Evolutionary conservation across 2,329 filamentous ascomycete species (phyloP), one percentile per base, ranked within the genome.

Genomic region (Lomentospora prolificans): DNA sequence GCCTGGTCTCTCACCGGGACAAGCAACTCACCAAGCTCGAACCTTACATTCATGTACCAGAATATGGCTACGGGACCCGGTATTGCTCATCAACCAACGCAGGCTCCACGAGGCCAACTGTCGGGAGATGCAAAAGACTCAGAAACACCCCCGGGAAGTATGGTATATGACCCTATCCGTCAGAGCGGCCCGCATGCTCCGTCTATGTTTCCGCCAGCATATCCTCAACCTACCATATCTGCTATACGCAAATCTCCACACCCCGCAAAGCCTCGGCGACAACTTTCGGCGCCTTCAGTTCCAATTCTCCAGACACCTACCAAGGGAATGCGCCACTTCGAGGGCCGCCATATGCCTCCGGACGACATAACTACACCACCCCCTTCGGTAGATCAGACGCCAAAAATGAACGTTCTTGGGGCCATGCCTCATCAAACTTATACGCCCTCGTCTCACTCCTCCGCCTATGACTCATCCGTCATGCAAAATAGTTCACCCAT

Each of bases 1-100:
- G 90, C 89, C 1, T 95, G 88, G 86, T 90, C 89, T 6, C 72
- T 95, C n/a, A 90, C 90, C 0, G 90, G 90, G 12, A 92, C 86
- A 1, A 90, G 89, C 55, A 90, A 95, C 64, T 94, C 89, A 3
- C 86, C 89, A 1, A 90, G 84, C 60, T 90, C 89, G 0, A 94
- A 89, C 64, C 73, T 95, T 3, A 91, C 89, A 1, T 79, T 92
- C 56, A 81, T 95, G 65, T 95, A 90, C 65, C 84, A 88, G 58
- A 84, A 80, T 61, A 77, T 57, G 71, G 64, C 1, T 30, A 8
- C 3, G 7, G 28, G n/a, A 5, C 14, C 51, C 10, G 33, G 8
- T 39, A 2, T 19, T n/a, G 10, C 41, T 8, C 19, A 24, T 12
- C 41, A 46, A 30, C 22, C 39, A n/a, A 3, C 44, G 5, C 30